Base-by-base conservation (phyloP, 352 stramenopile genomes). In the Stramenopiles sp. region DNA sequence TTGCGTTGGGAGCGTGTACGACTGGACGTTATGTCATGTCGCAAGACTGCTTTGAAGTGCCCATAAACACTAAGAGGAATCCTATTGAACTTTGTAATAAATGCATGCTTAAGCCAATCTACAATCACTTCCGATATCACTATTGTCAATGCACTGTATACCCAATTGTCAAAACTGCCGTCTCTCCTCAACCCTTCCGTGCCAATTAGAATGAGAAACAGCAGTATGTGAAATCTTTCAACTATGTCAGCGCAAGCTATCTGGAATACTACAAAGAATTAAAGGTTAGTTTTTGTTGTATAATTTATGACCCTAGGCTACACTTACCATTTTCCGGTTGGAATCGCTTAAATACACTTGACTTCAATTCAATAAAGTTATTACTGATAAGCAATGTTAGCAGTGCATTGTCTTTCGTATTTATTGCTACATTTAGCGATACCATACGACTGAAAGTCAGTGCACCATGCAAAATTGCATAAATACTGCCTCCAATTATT, bases 1-100 rank as follows among this genome's bases (percentile, higher is more conserved):
- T n/a, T n/a, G n/a, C n/a, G n/a, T n/a, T n/a, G n/a, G n/a, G n/a
- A n/a, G n/a, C n/a, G n/a, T n/a, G n/a, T 94, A 30, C 93, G 92
- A 88, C 94, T 96, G n/a, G 91, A 93, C 4, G 93, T 96, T 67
- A 98, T 87, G 83, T 98, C 95, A 8, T 91, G 91, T 8, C 93
- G 95, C 8, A 98, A 87, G 39, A 98, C 91, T 14, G 95, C 94
- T 81, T 91, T 90, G 85, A 97, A 98, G 84, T 98, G 96, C 80
- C 89, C 91, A 85, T 98, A 99, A 31, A 97, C 89, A 0, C 84
- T 88, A 33, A 93, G 93, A 39, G 94, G 89, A 75, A 99, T 93
- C 67, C 93, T 90, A 85, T 99, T 99, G 87, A 98, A 99, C 83
- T 99, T 99, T 76, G 93, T 98, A 83, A 99, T 98, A 86, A 99